Conservation (phyloP, 495 filamentous ascomycete genomes). For the Xylaria acuta region DNA sequence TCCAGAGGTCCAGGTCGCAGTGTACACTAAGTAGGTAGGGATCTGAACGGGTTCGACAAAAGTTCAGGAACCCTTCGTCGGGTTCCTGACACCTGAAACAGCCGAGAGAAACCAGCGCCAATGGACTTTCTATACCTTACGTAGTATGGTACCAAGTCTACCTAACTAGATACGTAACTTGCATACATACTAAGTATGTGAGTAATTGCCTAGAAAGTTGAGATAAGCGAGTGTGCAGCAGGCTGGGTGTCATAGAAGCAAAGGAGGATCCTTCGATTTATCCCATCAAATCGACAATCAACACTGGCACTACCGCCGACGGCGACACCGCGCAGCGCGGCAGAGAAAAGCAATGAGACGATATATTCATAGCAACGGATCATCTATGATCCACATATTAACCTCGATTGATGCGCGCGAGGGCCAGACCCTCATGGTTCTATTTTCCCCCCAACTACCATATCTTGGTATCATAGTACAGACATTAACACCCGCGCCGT, state of each 20-base stretch:
- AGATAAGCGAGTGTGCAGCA: neutral
- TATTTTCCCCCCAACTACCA: neutral
- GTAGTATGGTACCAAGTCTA: neutral
- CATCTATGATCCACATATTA: slow-evolving; percentile 10
- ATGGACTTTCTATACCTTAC: neutral
- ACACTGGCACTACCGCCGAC: neutral
- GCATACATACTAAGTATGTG: neutral
- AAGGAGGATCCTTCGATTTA: neutral
- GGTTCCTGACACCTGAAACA: slow-evolving; percentile 17
- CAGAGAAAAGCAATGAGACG: neutral
- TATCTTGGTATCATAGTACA: neutral
- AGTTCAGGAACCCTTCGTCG: neutral
- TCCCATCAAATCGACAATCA: neutral
- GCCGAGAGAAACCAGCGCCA: slow-evolving; percentile 4
- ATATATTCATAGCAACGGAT: neutral
- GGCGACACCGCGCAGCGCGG: neutral
- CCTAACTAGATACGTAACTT: neutral
- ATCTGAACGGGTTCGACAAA: neutral
- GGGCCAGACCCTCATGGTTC: slow-evolving; percentile 1
- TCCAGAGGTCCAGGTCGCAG: neutral
- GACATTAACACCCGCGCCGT: neutral
- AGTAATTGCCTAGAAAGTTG: neutral
- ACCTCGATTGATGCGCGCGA: slow-evolving; percentile 2
- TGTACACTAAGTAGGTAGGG: neutral
- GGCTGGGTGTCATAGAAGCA: neutral